Percentiles rank a stretch among this genome's conserved stretches.
Conservation (phyloP, 768 basidiomycete genomes). For the Gymnopilus junonius region DNA sequence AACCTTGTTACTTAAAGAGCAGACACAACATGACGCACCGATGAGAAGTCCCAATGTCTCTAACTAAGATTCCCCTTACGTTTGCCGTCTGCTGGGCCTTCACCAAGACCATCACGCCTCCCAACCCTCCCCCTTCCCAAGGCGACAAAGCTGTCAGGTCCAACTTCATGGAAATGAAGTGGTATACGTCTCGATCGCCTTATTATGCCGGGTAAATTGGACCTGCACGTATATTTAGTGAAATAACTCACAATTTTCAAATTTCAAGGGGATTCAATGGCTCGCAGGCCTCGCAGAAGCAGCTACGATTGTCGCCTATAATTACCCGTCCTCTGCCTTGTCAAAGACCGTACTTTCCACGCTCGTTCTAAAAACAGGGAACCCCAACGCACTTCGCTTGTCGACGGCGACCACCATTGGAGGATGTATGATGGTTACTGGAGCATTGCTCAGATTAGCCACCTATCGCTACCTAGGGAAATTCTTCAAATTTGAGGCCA, state of each 20-base stretch:
- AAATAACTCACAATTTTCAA: background rate
- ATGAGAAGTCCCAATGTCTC: conserved; percentile 1
- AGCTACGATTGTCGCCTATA: conserved; percentile 14
- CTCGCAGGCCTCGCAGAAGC: conserved; percentile 10
- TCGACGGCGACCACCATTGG: conserved; percentile 4
- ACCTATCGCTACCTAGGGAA: conserved; percentile 19
- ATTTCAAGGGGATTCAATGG: conserved; percentile 5
- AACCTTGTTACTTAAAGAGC: no score
- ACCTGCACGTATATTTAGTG: background rate
- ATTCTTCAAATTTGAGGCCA: conserved; percentile 48
- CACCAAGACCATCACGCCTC: conserved; percentile 14
- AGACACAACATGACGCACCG: no score
- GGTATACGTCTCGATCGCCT: conserved; percentile 9
- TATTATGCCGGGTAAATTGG: conserved; percentile 3
- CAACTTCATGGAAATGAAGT: conserved; percentile 11
- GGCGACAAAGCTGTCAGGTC: conserved; percentile 3
- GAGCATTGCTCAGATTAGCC: conserved; percentile 9
- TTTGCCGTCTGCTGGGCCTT: conserved; percentile 10
- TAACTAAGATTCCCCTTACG: conserved; percentile 8
- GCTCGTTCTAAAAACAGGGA: conserved; percentile 8
- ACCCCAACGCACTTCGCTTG: conserved; percentile 7
- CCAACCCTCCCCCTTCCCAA: conserved; percentile 11
- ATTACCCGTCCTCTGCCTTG: conserved; percentile 2
- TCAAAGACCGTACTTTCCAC: conserved; percentile 4
- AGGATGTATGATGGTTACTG: conserved; percentile 9